These are phyloP conservation scores for Blastobotrys malaysiensis DNA, from an alignment of 1,139 yeast species.

Conservation along the genomic window DNA sequence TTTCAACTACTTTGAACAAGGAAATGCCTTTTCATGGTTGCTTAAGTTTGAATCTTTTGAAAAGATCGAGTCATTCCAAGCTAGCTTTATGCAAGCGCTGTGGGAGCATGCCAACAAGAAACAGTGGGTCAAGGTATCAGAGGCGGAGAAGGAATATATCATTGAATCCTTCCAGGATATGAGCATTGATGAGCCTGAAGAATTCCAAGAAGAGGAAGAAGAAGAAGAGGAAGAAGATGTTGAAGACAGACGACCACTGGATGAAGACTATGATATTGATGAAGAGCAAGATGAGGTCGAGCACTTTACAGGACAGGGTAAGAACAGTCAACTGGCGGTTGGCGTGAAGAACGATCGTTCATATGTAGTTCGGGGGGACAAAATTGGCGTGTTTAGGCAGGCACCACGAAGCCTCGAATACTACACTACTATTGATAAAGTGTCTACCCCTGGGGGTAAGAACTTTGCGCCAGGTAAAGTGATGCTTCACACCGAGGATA, in stretches of 20 bases:
- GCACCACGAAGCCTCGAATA: constrained; percentile 52
- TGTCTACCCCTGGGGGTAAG: constrained; percentile 51
- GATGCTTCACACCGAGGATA: constrained; percentile 73
- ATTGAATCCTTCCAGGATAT: constrained; percentile 42
- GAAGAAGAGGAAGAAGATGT: constrained; percentile 27
- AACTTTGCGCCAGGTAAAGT: constrained; percentile 55
- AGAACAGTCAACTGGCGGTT: constrained; percentile 62
- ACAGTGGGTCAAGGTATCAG: constrained; percentile 44
- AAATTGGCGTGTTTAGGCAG: constrained; percentile 72
- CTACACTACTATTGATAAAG: constrained; percentile 59
- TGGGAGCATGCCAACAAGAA: constrained; percentile 58
- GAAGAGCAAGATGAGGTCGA: constrained; percentile 34
- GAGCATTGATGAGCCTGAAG: constrained; percentile 38
- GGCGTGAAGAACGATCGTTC: constrained; percentile 68
- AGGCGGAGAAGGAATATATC: constrained; percentile 45
- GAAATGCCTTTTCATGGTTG: constrained; percentile 52
- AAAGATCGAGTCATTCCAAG: constrained; percentile 48
- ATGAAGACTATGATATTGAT: constrained; percentile 31
- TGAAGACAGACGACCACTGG: constrained; percentile 12
- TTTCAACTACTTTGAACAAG: constrained; percentile 50
- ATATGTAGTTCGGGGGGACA: constrained; percentile 72
- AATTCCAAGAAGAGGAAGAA: constrained; percentile 32
- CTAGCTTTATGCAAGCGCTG: constrained; percentile 44
- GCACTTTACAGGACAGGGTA: constrained; percentile 31
- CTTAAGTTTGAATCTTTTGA: constrained; percentile 46